Evolutionary conservation across 495 filamentous ascomycete species (phyloP), one percentile per base, ranked within the genome.

Genomic region (Barbatosphaeria neglecta): DNA sequence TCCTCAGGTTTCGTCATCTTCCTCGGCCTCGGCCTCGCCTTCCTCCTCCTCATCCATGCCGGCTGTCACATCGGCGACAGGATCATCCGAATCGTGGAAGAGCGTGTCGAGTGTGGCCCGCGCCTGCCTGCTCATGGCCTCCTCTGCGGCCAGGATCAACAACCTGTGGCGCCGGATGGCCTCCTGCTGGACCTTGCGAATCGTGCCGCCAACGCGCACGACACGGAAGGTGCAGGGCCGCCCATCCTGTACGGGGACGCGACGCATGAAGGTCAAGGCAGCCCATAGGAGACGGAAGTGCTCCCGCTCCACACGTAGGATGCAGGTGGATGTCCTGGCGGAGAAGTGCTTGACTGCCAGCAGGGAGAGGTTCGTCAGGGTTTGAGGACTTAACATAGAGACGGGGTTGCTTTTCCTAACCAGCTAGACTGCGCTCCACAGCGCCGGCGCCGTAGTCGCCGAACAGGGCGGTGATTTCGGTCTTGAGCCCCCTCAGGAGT

Each of bases 161-260:
- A 72, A 69, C 52, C 80, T 79, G 35, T 87, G 85, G 48, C 86
- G 73, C 18, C 79, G 73, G 56, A 96, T 82, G 28, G 83, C 87
- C 61, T 90, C 89, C 61, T 92, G 82, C 70, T 96, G 87, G 2
- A 82, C 83, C 67, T 94, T 95, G 49, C 78, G 79, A 54, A 98
- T 93, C 9, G 93, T 98, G 18, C 92, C 92, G 48, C 83, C 87
- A n/a, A 95, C 87, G 46, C 84, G 74, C 15, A 95, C 75, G n/a
- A 97, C 90, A 41, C 84, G 80, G 43, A 90, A 83, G 6, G 93
- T 80, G 52, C 87, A 90, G 0, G 76, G 71, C 45, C 63, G 65
- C 37, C 73, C 65, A 54, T 73, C 64, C 52, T 67, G 63, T 48
- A 70, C 33, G 48, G 86, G 85, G 3, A 95, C 64, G 15, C 66